A percentile compares a stretch with the other conserved stretches of the same genome.
phyloP scores from a whole-genome alignment of 129 eudicot genomes.

The Flaveria robusta region DNA sequence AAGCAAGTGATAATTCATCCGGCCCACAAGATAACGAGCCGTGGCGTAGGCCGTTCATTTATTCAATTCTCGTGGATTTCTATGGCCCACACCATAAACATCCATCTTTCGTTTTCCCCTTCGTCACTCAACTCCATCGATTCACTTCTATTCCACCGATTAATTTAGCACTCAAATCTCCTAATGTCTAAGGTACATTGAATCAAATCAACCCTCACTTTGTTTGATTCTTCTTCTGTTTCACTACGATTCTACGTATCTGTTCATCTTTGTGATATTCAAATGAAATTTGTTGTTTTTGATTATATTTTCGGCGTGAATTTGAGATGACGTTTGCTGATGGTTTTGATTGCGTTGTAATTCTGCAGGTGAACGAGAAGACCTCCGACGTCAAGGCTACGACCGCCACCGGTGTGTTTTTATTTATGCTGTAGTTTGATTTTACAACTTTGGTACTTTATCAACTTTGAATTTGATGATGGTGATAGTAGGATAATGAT shows the following conservation, averaged over 20 bases:
- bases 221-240: neutral
- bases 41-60: constrained; percentile 39
- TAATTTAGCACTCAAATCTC: constrained; percentile 4
- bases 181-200: constrained; percentile 42
- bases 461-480: too few species aligned
- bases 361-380: constrained; percentile 36
- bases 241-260: constrained; percentile 6
- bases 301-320: too few species aligned
- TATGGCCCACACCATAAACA: constrained; percentile 41
- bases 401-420: constrained; percentile 29
- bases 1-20: neutral
- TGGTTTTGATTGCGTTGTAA: neutral
- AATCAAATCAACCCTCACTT: neutral
- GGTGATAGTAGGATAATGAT: too few species aligned
- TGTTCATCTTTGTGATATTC: neutral
- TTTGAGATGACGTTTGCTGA: neutral
- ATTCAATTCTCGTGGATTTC: constrained; percentile 37
- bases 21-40: neutral
- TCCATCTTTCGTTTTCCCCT: constrained; percentile 25
- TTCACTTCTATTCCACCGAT: neutral
- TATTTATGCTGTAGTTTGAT: neutral
- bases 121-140: constrained; percentile 5
- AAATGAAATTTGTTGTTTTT: neutral
- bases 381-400: constrained; percentile 24
- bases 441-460: neutral